Percentiles rank a stretch among this genome's conserved stretches.
Evolutionary conservation across 331 rosid genomes (phyloP).

Genomic region (Rhamnella rubrinervis): DNA sequence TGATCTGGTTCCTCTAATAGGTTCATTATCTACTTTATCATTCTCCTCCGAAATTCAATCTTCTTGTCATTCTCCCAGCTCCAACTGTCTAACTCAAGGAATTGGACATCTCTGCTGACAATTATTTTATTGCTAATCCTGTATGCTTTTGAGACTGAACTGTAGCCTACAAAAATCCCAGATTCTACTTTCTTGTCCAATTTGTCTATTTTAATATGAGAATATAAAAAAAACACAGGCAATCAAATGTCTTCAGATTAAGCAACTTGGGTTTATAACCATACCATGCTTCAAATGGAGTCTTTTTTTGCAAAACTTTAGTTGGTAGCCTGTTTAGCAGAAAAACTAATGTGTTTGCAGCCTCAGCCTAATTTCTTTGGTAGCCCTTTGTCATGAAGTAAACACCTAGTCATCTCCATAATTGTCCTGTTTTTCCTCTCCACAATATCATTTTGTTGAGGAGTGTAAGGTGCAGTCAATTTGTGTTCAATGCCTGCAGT

Average conservation of each 20-base stretch:
- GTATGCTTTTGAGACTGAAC: too few species aligned
- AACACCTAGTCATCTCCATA: not conserved
- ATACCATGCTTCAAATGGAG: constrained; percentile 4
- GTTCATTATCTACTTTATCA: too few species aligned
- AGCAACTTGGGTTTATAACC: not conserved
- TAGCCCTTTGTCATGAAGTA: not conserved
- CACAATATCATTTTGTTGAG: not conserved
- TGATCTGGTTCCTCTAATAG: not conserved
- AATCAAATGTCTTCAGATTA: not conserved
- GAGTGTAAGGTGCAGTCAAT: not conserved
- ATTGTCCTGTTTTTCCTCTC: not conserved
- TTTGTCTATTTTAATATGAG: too few species aligned
- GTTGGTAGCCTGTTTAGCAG: not conserved
- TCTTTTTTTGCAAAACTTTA: not conserved
- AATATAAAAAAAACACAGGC: too few species aligned
- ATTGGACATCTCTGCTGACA: too few species aligned
- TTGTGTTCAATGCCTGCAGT: too few species aligned
- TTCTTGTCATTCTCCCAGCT: too few species aligned
- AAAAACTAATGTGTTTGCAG: not conserved
- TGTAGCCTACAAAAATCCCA: not conserved
- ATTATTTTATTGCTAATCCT: too few species aligned
- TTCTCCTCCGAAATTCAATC: too few species aligned
- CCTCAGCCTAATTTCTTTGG: not conserved
- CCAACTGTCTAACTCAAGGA: too few species aligned
- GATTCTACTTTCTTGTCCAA: not conserved